Evolutionary conservation across 495 filamentous ascomycete genomes (phyloP).

Genomic region (Podospora fimiseda): DNA sequence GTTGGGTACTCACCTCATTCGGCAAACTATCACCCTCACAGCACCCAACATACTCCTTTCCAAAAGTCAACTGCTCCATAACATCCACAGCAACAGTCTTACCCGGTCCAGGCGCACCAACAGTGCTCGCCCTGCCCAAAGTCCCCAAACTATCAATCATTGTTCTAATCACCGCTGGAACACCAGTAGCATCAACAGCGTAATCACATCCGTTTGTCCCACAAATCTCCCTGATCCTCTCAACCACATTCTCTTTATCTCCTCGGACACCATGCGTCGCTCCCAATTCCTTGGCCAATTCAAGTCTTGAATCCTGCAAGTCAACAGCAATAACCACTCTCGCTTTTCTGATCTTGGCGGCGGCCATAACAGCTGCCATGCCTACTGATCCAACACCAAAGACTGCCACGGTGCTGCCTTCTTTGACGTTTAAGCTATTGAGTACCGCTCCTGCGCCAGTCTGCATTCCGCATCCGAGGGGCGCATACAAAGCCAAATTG

Average conservation of each 20-base stretch:
- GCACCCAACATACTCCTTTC: conserved; percentile 29
- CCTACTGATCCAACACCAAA: conserved; percentile 42
- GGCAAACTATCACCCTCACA: conserved; percentile 25
- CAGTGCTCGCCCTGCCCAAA: conserved; percentile 35
- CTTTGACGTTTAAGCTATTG: conserved; percentile 28
- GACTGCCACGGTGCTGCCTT: conserved; percentile 24
- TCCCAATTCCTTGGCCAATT: conserved; percentile 38
- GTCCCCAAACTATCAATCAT: conserved; percentile 14
- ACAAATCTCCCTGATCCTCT: conserved; percentile 22
- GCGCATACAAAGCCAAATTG: conserved; percentile 28
- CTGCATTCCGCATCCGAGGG: conserved; percentile 39
- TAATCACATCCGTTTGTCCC: conserved; percentile 23
- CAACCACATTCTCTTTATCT: conserved; percentile 17
- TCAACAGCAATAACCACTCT: conserved; percentile 42
- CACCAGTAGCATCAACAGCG: not conserved
- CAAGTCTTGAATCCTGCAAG: conserved; percentile 34
- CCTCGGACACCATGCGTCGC: conserved; percentile 42
- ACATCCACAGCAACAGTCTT: conserved; percentile 19
- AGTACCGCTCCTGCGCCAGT: conserved; percentile 39
- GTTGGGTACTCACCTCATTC: conserved; percentile 15
- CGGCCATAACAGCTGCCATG: conserved; percentile 31
- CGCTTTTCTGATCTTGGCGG: conserved; percentile 22
- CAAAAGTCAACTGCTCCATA: conserved; percentile 23
- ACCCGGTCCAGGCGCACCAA: conserved; percentile 35
- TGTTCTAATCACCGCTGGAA: not conserved